These are phyloP conservation scores for Fusarium begoniae DNA, from an alignment of 2,329 filamentous ascomycete genomes.

Conservation along the genomic window DNA sequence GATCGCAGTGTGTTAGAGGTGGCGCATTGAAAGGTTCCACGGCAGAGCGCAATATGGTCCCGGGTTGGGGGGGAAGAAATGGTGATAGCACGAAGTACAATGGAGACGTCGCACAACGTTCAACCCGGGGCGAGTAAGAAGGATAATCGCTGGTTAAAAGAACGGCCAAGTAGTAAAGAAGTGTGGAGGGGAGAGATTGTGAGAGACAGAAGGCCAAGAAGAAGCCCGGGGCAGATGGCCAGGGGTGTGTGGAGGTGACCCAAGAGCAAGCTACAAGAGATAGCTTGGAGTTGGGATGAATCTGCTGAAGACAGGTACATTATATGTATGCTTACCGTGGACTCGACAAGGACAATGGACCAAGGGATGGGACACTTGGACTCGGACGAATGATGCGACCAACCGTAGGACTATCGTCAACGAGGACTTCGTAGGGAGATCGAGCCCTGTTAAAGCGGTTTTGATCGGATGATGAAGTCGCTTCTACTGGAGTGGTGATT, in stretches of 20 bases:
- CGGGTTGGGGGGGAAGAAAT: slow-evolving; percentile 28
- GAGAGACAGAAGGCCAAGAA: slow-evolving; percentile 38
- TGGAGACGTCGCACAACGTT: slow-evolving; percentile 39
- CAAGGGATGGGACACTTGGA: slow-evolving; percentile 33
- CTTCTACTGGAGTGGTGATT: slow-evolving; percentile 23
- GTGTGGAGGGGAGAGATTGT: slow-evolving; percentile 37
- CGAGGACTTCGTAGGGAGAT: slow-evolving; percentile 36
- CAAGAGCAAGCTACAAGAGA: slow-evolving; percentile 16
- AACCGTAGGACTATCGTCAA: slow-evolving; percentile 59
- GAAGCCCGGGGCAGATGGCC: slow-evolving; percentile 31
- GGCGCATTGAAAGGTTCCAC: slow-evolving; percentile 37
- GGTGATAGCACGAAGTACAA: slow-evolving; percentile 33
- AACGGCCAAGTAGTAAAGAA: slow-evolving; percentile 21
- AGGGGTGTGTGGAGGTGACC: slow-evolving; percentile 36
- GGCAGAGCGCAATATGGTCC: slow-evolving; percentile 35
- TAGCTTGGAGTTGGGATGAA: slow-evolving; percentile 33
- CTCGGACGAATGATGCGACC: slow-evolving; percentile 47
- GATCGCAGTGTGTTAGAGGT: slow-evolving; percentile 26
- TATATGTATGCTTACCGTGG: slow-evolving; percentile 41
- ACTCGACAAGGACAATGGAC: slow-evolving; percentile 37
- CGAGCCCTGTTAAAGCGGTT: slow-evolving; percentile 20
- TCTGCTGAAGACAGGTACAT: slow-evolving; percentile 5
- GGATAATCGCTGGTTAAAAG: slow-evolving; percentile 30
- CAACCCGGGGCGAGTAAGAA: slow-evolving; percentile 20
- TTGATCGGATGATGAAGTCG: slow-evolving; percentile 12